These are phyloP conservation scores for Theobroma grandiflorum DNA, from an alignment of 441 rosid genomes.

Conservation along the genomic window DNA sequence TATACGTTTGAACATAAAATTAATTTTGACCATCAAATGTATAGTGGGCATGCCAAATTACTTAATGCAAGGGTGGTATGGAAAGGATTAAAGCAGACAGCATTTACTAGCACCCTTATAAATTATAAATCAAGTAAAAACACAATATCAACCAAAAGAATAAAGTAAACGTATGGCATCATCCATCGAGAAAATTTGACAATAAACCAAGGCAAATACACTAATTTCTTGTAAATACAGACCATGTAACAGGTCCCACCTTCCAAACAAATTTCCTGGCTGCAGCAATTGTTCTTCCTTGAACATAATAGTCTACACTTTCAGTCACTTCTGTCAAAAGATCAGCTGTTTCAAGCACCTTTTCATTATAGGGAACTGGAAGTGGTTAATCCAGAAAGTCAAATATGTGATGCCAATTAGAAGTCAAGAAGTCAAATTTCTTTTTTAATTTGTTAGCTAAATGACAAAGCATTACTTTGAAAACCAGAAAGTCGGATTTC, in stretches of 20 bases:
- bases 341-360: constrained; percentile 99
- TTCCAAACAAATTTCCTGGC: constrained; percentile 92
- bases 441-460: neutral
- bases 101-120: constrained; percentile 4
- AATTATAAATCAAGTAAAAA: constrained; percentile 12
- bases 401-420: constrained; percentile 21
- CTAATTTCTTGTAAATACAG: constrained; percentile 8
- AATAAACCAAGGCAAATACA: neutral
- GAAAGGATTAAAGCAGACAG: constrained; percentile 15
- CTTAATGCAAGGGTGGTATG: neutral
- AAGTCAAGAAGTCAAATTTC: neutral
- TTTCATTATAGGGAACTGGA: constrained; percentile 29
- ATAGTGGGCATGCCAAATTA: neutral
- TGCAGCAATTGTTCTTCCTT: constrained; percentile 95
- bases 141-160: neutral
- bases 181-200: neutral
- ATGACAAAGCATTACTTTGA: neutral
- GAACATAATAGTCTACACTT: constrained; percentile 98
- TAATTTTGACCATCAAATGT: neutral
- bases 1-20: neutral
- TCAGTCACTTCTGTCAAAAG: constrained; percentile 98
- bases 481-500: neutral
- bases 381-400: constrained; percentile 12
- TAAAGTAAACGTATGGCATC: neutral
- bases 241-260: constrained; percentile 48